Evolutionary conservation across 495 filamentous ascomycete genomes (phyloP).

Genomic region (Platismatia glauca): DNA sequence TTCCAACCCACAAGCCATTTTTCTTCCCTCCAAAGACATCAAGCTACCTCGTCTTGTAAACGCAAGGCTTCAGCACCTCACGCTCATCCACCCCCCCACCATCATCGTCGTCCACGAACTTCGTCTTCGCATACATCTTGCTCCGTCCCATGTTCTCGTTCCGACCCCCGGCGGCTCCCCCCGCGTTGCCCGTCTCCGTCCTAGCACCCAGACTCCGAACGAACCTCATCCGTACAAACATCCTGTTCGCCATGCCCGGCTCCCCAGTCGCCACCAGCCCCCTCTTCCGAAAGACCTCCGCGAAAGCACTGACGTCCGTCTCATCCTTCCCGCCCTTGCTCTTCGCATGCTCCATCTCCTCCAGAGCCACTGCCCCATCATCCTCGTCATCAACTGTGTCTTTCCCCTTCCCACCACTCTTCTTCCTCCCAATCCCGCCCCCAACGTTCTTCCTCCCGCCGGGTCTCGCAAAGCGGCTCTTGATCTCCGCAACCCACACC

Average conservation of each 20-base stretch:
- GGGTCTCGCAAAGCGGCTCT: conserved; percentile 71
- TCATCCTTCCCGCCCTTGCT: conserved; percentile 41
- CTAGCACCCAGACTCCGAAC: conserved; percentile 57
- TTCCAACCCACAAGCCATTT: too few relatives aligned
- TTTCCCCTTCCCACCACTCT: conserved; percentile 27
- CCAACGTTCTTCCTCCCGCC: conserved; percentile 45
- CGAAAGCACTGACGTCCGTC: conserved; percentile 81
- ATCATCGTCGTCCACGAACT: conserved; percentile 47
- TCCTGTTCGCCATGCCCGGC: conserved; percentile 81
- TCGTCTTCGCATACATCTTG: conserved; percentile 41
- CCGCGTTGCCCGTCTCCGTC: conserved; percentile 56
- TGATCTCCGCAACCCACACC: conserved; percentile 94
- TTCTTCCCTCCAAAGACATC: background rate
- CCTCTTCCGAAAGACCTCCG: conserved; percentile 65
- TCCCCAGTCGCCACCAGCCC: conserved; percentile 65
- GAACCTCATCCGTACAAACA: conserved; percentile 97
- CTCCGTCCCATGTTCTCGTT: conserved; percentile 11
- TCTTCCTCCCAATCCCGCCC: conserved; percentile 38
- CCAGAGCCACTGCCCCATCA: conserved; percentile 20
- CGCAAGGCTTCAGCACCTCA: conserved; percentile 83
- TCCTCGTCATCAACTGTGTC: conserved; percentile 32
- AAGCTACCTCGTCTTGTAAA: conserved; percentile 79
- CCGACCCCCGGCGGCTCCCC: conserved; percentile 29
- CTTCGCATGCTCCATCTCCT: conserved; percentile 37
- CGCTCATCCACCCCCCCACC: conserved; percentile 45